These are phyloP conservation scores for Pseudevernia furfuracea DNA, from an alignment of 495 filamentous ascomycete species.

Conservation along the genomic window DNA sequence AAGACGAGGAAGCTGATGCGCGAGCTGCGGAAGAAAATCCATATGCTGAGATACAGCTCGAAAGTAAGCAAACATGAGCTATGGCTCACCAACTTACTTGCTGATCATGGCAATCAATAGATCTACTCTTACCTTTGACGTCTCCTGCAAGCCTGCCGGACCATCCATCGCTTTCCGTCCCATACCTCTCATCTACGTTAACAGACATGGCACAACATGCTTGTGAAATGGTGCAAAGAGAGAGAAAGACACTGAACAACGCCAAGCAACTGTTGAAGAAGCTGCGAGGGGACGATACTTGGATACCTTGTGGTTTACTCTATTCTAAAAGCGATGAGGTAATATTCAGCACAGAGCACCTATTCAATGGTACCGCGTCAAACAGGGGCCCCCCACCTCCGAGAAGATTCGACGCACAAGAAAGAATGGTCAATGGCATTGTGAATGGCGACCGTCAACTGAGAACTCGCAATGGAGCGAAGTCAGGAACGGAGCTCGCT, in stretches of 20 bases:
- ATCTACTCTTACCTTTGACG: conserved; percentile 79
- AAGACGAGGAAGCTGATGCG: conserved; percentile 67
- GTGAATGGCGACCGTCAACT: neutral
- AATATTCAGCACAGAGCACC: conserved; percentile 22
- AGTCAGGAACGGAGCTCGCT: neutral
- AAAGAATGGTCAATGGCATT: conserved; percentile 3
- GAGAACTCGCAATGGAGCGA: neutral
- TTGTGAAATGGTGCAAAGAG: conserved; percentile 65
- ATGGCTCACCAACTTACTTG: neutral
- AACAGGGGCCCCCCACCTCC: neutral
- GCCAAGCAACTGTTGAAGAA: conserved; percentile 70
- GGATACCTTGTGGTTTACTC: conserved; percentile 64
- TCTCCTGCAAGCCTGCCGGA: conserved; percentile 73
- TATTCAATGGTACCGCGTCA: conserved; percentile 16
- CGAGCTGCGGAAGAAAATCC: conserved; percentile 72
- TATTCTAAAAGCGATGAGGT: conserved; percentile 46
- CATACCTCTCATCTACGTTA: conserved; percentile 77
- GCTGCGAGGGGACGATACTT: conserved; percentile 71
- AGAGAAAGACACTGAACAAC: conserved; percentile 64
- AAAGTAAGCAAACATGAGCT: conserved; percentile 50
- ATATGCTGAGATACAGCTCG: conserved; percentile 71
- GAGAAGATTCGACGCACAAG: neutral
- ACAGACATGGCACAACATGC: conserved; percentile 65
- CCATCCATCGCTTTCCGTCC: conserved; percentile 75
- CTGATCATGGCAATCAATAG: conserved; percentile 36